phyloP scores from a whole-genome alignment of 768 basidiomycete genomes.

The Leccinellum luteum region DNA sequence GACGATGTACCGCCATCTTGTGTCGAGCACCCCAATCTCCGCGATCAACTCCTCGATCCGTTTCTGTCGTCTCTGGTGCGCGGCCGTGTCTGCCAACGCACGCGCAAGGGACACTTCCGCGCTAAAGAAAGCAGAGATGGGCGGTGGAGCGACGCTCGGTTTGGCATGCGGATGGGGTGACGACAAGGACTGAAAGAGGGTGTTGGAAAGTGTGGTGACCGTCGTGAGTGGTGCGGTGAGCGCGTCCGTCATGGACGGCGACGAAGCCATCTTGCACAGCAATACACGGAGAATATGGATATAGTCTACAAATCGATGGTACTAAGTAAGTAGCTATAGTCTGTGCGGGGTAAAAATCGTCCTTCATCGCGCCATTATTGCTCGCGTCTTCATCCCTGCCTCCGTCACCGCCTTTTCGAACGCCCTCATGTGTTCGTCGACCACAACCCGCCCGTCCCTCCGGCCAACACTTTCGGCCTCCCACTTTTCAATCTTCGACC shows the following conservation, averaged over 20 bases:
- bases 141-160: constrained; percentile 38
- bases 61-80: constrained; percentile 75
- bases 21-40: constrained; percentile 68
- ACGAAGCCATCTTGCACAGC: constrained; percentile 8
- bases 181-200: constrained; percentile 71
- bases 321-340: too few species aligned
- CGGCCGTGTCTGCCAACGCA: constrained; percentile 61
- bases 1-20: constrained; percentile 67
- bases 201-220: constrained; percentile 61
- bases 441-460: constrained; percentile 64
- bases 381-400: constrained; percentile 72
- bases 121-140: constrained; percentile 53
- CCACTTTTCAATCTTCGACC: constrained; percentile 75
- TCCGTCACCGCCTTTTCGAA: constrained; percentile 73
- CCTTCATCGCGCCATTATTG: constrained; percentile 73
- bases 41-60: constrained; percentile 68
- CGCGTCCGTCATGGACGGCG: constrained; percentile 51
- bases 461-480: constrained; percentile 51
- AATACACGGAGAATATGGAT: not conserved
- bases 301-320: constrained; percentile 23
- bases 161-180: constrained; percentile 45
- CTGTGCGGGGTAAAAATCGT: constrained; percentile 6
- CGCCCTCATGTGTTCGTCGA: constrained; percentile 74
- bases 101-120: constrained; percentile 65
- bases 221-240: constrained; percentile 62